Conservation (phyloP, 441 rosid genomes). For the Adansonia madagascariensis region DNA sequence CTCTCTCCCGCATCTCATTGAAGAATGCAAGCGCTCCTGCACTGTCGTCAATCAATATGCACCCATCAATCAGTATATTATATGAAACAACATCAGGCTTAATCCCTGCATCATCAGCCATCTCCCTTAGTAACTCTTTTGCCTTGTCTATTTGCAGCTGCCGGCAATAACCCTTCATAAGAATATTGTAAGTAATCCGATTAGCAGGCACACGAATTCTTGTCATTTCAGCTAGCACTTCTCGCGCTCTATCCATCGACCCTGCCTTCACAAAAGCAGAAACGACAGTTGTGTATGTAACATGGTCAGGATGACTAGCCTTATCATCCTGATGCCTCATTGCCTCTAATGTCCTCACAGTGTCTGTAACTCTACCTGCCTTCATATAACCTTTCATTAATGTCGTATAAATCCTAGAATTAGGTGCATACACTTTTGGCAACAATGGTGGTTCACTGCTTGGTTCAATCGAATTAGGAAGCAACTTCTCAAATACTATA, state of each 20-base stretch:
- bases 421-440: conserved; percentile 63
- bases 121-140: conserved; percentile 70
- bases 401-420: conserved; percentile 72
- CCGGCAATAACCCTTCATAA: conserved; percentile 88
- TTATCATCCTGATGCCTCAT: conserved; percentile 73
- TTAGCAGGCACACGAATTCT: conserved; percentile 81
- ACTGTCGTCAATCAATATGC: conserved; percentile 79
- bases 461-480: conserved; percentile 57
- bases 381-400: conserved; percentile 98
- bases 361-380: conserved; percentile 67
- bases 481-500: conserved; percentile 61
- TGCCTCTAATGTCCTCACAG: conserved; percentile 83
- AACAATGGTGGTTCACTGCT: conserved; percentile 63
- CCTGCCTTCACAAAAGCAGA: conserved; percentile 86
- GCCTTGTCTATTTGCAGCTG: conserved; percentile 72
- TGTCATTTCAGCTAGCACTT: conserved; percentile 83
- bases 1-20: conserved; percentile 82
- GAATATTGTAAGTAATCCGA: conserved; percentile 81
- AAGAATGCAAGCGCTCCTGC: conserved; percentile 79
- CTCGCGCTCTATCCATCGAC: conserved; percentile 78
- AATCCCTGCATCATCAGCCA: conserved; percentile 58
- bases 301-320: conserved; percentile 81
- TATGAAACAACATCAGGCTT: conserved; percentile 91
- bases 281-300: conserved; percentile 84
- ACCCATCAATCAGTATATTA: conserved; percentile 84